phyloP scores from a whole-genome alignment of 2,329 filamentous ascomycete genomes.

The Davidsoniella australis region DNA sequence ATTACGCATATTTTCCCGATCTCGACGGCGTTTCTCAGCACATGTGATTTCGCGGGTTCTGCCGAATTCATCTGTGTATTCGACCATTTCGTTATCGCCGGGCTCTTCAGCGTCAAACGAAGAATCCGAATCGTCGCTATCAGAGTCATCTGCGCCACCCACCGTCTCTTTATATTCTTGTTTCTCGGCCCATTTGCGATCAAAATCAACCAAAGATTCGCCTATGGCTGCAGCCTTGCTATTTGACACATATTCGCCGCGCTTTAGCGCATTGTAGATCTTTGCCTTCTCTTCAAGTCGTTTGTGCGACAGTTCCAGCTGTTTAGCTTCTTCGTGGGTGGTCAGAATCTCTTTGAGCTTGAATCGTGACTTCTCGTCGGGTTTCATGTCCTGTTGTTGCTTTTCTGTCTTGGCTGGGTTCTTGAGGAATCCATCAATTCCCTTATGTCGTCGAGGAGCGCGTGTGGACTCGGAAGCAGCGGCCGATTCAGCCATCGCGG shows the following conservation, averaged over 20 bases:
- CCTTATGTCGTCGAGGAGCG: background rate
- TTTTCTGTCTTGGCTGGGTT: background rate
- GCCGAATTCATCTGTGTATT: slow-evolving; percentile 85
- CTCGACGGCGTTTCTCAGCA: slow-evolving; percentile 46
- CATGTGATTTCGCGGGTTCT: slow-evolving; percentile 59
- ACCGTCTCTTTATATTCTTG: slow-evolving; percentile 31
- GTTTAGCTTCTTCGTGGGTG: slow-evolving; percentile 39
- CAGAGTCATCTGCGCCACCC: slow-evolving; percentile 19
- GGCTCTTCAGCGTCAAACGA: slow-evolving; percentile 14
- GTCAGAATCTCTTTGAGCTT: slow-evolving; percentile 25
- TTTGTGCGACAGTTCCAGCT: slow-evolving; percentile 54
- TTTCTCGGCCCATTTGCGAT: slow-evolving; percentile 79
- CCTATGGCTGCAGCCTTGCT: slow-evolving; percentile 34
- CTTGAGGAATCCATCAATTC: slow-evolving; percentile 1
- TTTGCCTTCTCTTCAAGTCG: slow-evolving; percentile 84
- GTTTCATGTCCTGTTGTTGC: slow-evolving; percentile 23
- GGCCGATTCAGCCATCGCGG: slow-evolving; percentile 46
- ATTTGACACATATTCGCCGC: slow-evolving; percentile 61
- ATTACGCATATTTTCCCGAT: slow-evolving; percentile 26
- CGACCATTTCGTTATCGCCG: slow-evolving; percentile 46
- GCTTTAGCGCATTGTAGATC: slow-evolving; percentile 76
- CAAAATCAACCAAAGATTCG: slow-evolving; percentile 74
- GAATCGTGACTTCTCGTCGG: slow-evolving; percentile 26
- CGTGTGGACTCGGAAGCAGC: slow-evolving; percentile 20
- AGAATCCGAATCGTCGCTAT: slow-evolving; percentile 19